A percentile compares a stretch with the other conserved stretches of the same genome.
Conservation (phyloP, 768 basidiomycete genomes). For the Mycena galopus region DNA sequence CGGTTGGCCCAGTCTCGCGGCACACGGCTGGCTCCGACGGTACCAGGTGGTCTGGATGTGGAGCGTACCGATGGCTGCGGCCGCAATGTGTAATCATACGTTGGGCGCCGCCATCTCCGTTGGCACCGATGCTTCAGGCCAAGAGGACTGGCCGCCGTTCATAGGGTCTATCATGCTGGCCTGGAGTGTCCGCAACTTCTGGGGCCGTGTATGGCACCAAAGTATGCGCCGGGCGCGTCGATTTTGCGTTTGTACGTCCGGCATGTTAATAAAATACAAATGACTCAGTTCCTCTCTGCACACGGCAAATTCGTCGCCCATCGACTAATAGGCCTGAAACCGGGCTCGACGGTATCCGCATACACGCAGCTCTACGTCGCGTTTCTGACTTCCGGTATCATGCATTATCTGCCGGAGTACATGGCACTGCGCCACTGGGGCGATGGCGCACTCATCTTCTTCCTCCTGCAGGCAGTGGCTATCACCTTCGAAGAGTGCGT, state of each 20-base stretch:
- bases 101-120: conserved; percentile 26
- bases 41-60: conserved; percentile 13
- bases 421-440: conserved; percentile 44
- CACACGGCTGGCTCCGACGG: conserved; percentile 16
- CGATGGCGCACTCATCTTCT: conserved; percentile 48
- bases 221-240: conserved; percentile 25
- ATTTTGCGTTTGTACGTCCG: background rate
- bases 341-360: conserved; percentile 18
- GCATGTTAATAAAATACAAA: background rate
- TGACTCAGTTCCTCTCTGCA: conserved; percentile 20
- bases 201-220: conserved; percentile 31
- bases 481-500: conserved; percentile 45
- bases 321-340: background rate
- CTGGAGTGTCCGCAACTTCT: conserved; percentile 27
- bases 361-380: conserved; percentile 35
- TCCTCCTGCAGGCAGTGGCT: conserved; percentile 47
- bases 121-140: conserved; percentile 18
- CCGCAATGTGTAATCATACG: background rate
- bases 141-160: conserved; percentile 25
- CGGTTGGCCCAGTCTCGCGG: conserved; percentile 25
- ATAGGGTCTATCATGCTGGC: conserved; percentile 19
- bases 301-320: conserved; percentile 28
- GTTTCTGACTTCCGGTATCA: conserved; percentile 49
- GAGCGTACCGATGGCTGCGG: conserved; percentile 2
- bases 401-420: conserved; percentile 50